A percentile compares a stretch with the other conserved stretches of the same genome.
Evolutionary conservation across 768 basidiomycete genomes (phyloP).

Genomic region (Trametes cubensis): DNA sequence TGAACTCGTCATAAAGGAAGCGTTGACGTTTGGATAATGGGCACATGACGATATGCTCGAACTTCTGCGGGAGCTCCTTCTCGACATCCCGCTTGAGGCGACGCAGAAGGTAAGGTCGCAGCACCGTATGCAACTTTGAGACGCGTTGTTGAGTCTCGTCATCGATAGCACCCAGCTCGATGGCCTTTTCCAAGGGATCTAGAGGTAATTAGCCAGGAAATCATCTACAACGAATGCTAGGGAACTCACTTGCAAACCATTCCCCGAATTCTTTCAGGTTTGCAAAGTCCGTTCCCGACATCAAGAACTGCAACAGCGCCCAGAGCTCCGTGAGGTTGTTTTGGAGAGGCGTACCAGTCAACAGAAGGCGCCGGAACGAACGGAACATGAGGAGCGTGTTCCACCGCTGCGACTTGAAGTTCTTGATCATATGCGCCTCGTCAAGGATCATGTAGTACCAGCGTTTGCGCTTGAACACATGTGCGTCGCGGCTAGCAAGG

Average conservation of each 20-base stretch:
- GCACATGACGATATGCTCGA: slow-evolving; percentile 87
- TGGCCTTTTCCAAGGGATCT: slow-evolving; percentile 94
- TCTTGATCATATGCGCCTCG: slow-evolving; percentile 98
- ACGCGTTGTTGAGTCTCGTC: slow-evolving; percentile 86
- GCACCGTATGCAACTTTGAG: slow-evolving; percentile 85
- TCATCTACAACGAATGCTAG: neutral
- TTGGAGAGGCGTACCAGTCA: slow-evolving; percentile 96
- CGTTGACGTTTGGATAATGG: slow-evolving; percentile 89
- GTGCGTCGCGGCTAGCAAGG: slow-evolving; percentile 86
- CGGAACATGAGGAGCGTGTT: slow-evolving; percentile 88
- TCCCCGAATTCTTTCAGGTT: slow-evolving; percentile 92
- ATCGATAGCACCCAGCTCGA: slow-evolving; percentile 82
- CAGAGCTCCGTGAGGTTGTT: slow-evolving; percentile 97
- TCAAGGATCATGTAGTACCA: slow-evolving; percentile 98
- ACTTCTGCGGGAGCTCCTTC: slow-evolving; percentile 92
- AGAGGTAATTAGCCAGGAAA: slow-evolving; percentile 12
- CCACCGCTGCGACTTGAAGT: slow-evolving; percentile 94
- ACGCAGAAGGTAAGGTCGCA: slow-evolving; percentile 94
- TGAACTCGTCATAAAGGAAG: slow-evolving; percentile 96
- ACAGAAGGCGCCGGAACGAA: slow-evolving; percentile 79
- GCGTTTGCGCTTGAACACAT: slow-evolving; percentile 87
- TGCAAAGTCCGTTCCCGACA: slow-evolving; percentile 87
- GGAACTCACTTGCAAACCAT: slow-evolving; percentile 89
- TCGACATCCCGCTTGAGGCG: slow-evolving; percentile 98
- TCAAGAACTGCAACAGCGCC: slow-evolving; percentile 92